Evolutionary conservation across 148 eudicot genomes (phyloP).

Genomic region (Rhododendron henanense): DNA sequence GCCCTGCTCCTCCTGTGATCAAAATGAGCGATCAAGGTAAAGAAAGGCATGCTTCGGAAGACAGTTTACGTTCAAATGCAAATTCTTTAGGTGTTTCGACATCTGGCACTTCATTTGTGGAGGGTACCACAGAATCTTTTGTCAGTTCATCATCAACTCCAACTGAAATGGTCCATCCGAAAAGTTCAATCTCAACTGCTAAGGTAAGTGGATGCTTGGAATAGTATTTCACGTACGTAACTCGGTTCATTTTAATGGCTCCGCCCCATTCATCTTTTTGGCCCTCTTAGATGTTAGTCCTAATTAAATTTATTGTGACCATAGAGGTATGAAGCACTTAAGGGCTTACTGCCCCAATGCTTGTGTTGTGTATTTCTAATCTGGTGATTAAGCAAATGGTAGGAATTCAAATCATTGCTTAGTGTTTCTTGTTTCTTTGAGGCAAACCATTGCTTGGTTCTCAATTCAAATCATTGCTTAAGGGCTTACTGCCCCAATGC

Average conservation of each 20-base stretch:
- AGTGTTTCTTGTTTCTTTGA: background rate
- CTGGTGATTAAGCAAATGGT: background rate
- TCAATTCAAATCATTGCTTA: background rate
- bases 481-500: constrained; percentile 3
- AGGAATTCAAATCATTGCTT: background rate
- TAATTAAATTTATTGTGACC: background rate
- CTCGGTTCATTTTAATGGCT: background rate
- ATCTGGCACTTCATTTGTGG: constrained; percentile 19
- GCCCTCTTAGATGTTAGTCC: constrained; percentile 5
- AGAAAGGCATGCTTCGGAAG: constrained; percentile 21
- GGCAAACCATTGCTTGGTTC: background rate
- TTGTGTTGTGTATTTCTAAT: background rate
- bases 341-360: constrained; percentile 3
- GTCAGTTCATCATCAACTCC: constrained; percentile 33
- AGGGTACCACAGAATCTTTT: constrained; percentile 21
- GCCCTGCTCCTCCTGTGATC: constrained; percentile 19
- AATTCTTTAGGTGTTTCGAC: constrained; percentile 27
- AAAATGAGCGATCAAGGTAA: constrained; percentile 27
- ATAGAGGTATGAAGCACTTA: constrained; percentile 3
- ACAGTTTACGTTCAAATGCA: constrained; percentile 17
- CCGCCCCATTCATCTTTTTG: background rate
- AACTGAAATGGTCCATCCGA: constrained; percentile 29
- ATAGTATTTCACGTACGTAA: background rate
- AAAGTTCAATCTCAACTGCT: constrained; percentile 29
- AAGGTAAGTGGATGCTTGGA: constrained; percentile 44